Conservation (phyloP, 352 stramenopile genomes). For the Chrysophaeum taylorii region DNA sequence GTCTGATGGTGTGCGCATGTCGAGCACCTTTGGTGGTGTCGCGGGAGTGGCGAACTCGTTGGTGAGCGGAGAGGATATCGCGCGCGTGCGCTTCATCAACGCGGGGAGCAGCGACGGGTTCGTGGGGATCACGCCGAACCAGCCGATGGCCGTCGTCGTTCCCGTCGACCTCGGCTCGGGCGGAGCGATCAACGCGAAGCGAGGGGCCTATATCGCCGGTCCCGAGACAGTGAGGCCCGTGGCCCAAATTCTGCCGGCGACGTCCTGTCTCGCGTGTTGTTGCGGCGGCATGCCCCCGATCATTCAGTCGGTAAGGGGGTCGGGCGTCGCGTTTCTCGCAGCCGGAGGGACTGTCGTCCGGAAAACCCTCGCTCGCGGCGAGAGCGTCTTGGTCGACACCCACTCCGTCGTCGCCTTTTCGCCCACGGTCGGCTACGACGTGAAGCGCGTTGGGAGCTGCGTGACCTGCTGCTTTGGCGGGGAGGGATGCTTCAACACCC, state of each 20-base stretch:
- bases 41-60: too few species aligned
- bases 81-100: too few species aligned
- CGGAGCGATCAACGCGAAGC: constrained; percentile 1
- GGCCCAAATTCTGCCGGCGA: not conserved
- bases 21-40: not conserved
- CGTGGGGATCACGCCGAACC: constrained; percentile 21
- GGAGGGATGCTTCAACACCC: constrained; percentile 40
- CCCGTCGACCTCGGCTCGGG: constrained; percentile 21
- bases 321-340: constrained; percentile 35
- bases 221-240: not conserved
- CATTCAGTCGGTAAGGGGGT: constrained; percentile 30
- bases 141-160: constrained; percentile 21
- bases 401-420: constrained; percentile 33
- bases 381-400: constrained; percentile 34
- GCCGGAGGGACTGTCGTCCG: constrained; percentile 36
- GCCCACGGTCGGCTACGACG: constrained; percentile 28
- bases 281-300: constrained; percentile 12
- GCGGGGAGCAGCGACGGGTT: too few species aligned
- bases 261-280: not conserved
- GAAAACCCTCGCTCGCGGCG: constrained; percentile 24
- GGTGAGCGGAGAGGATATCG: not conserved
- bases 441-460: constrained; percentile 29
- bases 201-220: constrained; percentile 19
- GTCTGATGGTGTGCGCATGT: constrained; percentile 14
- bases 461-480: constrained; percentile 33